These are phyloP conservation scores for Solanum ahanhuiri DNA, from an alignment of 257 asterid species.

Conservation along the genomic window DNA sequence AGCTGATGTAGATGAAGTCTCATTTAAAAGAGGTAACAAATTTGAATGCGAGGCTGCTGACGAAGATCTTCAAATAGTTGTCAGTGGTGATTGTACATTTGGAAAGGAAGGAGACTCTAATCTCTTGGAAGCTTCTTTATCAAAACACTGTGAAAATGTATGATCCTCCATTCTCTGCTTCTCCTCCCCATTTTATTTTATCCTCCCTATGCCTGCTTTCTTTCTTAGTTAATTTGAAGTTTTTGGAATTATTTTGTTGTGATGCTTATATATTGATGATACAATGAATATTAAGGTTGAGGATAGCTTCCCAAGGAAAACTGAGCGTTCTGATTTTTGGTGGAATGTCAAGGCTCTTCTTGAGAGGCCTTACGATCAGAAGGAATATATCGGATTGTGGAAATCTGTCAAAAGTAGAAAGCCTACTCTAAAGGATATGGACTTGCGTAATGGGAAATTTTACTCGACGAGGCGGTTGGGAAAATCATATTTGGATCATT, in stretches of 20 bases:
- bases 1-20: background rate
- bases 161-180: background rate
- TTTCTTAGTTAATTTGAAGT: background rate
- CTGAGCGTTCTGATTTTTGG: background rate
- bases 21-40: background rate
- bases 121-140: background rate
- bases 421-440: background rate
- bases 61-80: background rate
- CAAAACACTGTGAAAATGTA: background rate
- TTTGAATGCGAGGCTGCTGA: background rate
- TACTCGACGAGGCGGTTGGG: background rate
- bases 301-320: background rate
- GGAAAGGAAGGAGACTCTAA: background rate
- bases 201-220: background rate
- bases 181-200: background rate
- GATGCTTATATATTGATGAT: background rate
- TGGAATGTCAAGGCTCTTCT: background rate
- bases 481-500: constrained; percentile 1
- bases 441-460: constrained; percentile 1
- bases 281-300: background rate
- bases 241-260: background rate
- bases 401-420: background rate
- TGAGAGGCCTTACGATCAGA: background rate
- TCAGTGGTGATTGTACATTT: background rate
- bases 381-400: background rate